phyloP scores from a whole-genome alignment of 345 rosid genomes.

The Capsella bursapastoris region DNA sequence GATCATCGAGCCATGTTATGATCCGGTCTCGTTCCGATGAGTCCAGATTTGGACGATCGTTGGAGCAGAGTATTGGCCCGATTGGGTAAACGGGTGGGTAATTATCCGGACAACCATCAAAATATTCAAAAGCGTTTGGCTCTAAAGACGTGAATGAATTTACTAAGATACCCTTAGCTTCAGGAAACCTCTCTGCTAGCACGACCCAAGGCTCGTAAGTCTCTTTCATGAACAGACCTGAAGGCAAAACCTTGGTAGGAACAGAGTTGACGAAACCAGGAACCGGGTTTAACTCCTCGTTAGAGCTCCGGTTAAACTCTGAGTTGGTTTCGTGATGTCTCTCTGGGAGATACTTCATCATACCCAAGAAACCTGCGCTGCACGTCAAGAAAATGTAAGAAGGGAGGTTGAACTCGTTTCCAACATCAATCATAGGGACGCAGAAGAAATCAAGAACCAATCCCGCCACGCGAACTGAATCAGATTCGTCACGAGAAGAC shows the following conservation, averaged over 20 bases:
- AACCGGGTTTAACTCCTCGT: constrained; percentile 18
- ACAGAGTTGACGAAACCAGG: constrained; percentile 47
- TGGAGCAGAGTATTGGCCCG: constrained; percentile 49
- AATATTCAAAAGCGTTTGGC: constrained; percentile 38
- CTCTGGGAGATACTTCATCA: constrained; percentile 45
- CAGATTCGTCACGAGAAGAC: constrained; percentile 20
- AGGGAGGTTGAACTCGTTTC: constrained; percentile 47
- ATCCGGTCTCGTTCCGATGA: constrained; percentile 25
- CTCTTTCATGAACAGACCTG: constrained; percentile 36
- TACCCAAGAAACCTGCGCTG: constrained; percentile 46
- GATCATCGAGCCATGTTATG: constrained; percentile 55
- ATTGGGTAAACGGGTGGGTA: constrained; percentile 49
- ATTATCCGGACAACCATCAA: constrained; percentile 14
- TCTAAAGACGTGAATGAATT: constrained; percentile 50
- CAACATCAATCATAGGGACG: constrained; percentile 49
- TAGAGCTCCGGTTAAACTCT: constrained; percentile 22
- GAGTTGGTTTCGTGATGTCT: constrained; percentile 36
- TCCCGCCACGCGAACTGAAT: constrained; percentile 46
- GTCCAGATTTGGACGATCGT: constrained; percentile 33
- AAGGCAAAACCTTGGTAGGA: constrained; percentile 47
- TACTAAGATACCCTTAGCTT: constrained; percentile 48
- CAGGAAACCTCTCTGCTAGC: constrained; percentile 45
- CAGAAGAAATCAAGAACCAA: constrained; percentile 55
- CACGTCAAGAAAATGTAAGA: constrained; percentile 54
- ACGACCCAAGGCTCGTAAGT: constrained; percentile 40